phyloP scores from a whole-genome alignment of 495 filamentous ascomycete genomes.

The Neurospora discreta region DNA sequence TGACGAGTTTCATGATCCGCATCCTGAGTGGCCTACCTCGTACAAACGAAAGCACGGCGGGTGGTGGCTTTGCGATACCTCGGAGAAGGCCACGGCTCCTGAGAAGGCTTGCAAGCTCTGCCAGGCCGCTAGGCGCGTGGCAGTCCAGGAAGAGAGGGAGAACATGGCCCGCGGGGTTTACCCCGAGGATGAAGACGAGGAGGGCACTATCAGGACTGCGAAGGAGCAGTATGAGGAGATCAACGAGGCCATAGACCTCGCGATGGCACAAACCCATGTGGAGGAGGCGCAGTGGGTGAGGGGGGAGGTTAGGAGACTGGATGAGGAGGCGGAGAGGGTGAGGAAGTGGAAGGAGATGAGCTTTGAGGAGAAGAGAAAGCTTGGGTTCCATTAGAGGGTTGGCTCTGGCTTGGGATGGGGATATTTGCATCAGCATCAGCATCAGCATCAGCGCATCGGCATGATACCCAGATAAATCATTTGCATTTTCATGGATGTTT shows the following conservation, averaged over 20 bases:
- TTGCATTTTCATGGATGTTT: neutral
- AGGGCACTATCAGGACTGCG: neutral
- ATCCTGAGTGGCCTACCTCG: slow-evolving; percentile 17
- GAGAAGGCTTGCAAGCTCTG: slow-evolving; percentile 24
- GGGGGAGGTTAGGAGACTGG: neutral
- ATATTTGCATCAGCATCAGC: too few relatives aligned
- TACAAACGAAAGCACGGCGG: slow-evolving; percentile 19
- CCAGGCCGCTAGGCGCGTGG: slow-evolving; percentile 3
- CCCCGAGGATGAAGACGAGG: neutral
- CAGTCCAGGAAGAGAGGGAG: neutral
- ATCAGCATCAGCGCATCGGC: neutral
- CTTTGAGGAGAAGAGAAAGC: neutral
- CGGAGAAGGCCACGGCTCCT: neutral
- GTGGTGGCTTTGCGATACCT: slow-evolving; percentile 26
- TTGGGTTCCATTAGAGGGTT: neutral
- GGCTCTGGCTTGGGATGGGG: too few relatives aligned
- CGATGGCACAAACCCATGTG: neutral
- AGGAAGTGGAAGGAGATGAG: neutral
- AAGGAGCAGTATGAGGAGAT: neutral
- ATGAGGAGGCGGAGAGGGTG: neutral
- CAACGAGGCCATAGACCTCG: neutral
- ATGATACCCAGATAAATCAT: neutral
- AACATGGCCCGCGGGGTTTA: neutral
- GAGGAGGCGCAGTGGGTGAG: neutral
- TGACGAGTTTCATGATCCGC: slow-evolving; percentile 20